Evolutionary conservation across 78 protist species (phyloP), one percentile per base, ranked within the genome.

Genomic region (Anaeramoeba ignava): DNA sequence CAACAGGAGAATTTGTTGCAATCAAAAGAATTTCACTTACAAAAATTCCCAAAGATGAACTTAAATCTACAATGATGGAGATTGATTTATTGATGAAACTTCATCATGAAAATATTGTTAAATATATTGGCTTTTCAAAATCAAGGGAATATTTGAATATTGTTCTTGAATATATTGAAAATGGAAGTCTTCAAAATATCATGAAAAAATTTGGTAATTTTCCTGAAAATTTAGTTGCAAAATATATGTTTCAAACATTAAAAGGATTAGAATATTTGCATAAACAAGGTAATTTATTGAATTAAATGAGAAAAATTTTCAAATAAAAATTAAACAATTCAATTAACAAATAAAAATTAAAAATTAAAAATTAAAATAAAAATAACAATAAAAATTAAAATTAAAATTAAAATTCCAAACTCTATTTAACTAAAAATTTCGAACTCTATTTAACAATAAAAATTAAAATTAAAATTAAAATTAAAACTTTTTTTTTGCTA

Each of bases 141-240:
- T 83, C 87, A 36, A 84, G 80, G 39, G 94, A 91, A 27, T 33
- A 42, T 78, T 80, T 96, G 38, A 86, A 88, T 84, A 96, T 96
- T 78, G 67, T 94, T 0, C 83, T 95, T 27, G 99, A 96, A 93
- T 95, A 83, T 23, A 88, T 93, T 2, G 95, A 93, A 41, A 91
- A 92, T 54, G 99, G 99, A 0, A 94, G 97, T 34, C 92, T 96
- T 36, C 84, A 87, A 54, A 8, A 83, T 37, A 79, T 93, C 40
- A 78, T 89, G 36, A 88, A 90, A 82, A 83, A 86, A 84, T 92
- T 93, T 78, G 99, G 98, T 0, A 34, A 73, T 40, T 86, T 96
- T 31, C 95, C 95, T 39, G 99, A 96, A 89, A 41, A 88, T 38
- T 89, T 95, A 54, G 89, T 88, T 12, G 42, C 83, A 2, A 81